Evolutionary conservation across 305 asterid genomes (phyloP), one percentile per base, ranked within the genome.

Genomic region (Withania somnifera): DNA sequence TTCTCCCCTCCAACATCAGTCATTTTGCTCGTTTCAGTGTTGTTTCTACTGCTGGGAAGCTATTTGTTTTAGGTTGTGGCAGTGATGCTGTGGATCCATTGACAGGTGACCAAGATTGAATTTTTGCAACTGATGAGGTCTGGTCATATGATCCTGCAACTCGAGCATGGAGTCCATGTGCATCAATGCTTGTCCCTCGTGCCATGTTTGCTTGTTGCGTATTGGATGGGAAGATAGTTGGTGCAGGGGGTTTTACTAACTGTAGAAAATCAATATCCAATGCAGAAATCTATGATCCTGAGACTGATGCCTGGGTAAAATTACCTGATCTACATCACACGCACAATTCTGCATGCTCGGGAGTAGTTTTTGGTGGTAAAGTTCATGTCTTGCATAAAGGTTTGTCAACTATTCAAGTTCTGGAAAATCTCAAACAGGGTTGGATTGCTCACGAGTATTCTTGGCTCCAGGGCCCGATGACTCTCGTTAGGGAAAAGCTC

Each of bases 141-240:
- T 95, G 99, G 99, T 93, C 98, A 0, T 95, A 91, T 30, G 91
- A 95, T 71, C 97, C 97, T 0, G 82, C 91, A 22, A 83, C 84
- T 26, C 88, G 96, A 80, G 82, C 47, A 26, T 95, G 99, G 99
- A 76, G 88, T 82, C 83, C 45, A 14, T 81, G 97, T 15, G 90
- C 92, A 7, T 67, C 99, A 58, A 95, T 95, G 99, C 87, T 85
- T 3, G 91, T 95, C 38, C 98, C 99, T 2, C 95, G 98, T 3
- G 96, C 97, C 81, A 95, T 94, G 99, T 95, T 95, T 40, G 99
- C 96, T 9, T 95, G 99, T 86, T 92, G 98, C 36, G 97, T 85
- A 63, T 80, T 91, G 84, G 99, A 95, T 1, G 99, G 94, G 57
- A 95, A 91, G 84, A 92, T 95, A 57, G 78, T 95, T 3, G 97